These are phyloP conservation scores for Aspergillus ostianus DNA, from an alignment of 495 filamentous ascomycete species.

Conservation along the genomic window DNA sequence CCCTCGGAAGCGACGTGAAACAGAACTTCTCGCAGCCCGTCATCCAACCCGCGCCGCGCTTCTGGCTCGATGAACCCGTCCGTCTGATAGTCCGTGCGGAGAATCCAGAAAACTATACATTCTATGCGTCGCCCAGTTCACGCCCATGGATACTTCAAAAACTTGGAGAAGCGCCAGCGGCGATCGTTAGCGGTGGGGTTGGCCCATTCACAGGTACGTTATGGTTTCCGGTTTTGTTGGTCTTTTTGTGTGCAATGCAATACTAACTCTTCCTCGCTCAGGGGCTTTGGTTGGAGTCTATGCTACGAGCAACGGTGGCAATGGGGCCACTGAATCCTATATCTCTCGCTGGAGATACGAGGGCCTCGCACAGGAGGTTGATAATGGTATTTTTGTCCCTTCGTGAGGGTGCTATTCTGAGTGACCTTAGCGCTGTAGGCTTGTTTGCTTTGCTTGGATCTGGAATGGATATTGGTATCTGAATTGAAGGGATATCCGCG, in stretches of 20 bases:
- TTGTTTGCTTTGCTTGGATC: no score
- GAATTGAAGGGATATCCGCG: no score
- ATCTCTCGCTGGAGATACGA: slow-evolving; percentile 18
- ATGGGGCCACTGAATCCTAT: slow-evolving; percentile 9
- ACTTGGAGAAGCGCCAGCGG: slow-evolving; percentile 5
- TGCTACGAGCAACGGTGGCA: slow-evolving; percentile 22
- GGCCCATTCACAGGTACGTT: slow-evolving; percentile 18
- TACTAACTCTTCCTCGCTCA: neutral
- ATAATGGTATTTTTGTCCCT: no score
- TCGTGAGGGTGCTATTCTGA: no score
- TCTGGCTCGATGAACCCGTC: slow-evolving; percentile 7
- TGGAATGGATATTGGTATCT: no score
- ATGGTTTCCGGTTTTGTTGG: neutral
- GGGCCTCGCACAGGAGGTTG: no score
- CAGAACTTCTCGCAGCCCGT: slow-evolving; percentile 7
- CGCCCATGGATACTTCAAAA: neutral
- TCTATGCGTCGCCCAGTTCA: slow-evolving; percentile 15
- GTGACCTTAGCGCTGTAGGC: no score
- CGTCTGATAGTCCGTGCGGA: slow-evolving; percentile 14
- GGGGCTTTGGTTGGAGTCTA: slow-evolving; percentile 20
- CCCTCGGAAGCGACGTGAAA: slow-evolving; percentile 10
- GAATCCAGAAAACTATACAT: slow-evolving; percentile 19
- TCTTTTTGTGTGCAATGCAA: no score
- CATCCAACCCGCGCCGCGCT: slow-evolving; percentile 5
- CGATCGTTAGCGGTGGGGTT: slow-evolving; percentile 18